A percentile compares a stretch with the other conserved stretches of the same genome.
These are phyloP conservation scores for Crithidia expoeki DNA, from an alignment of 208 protist species.

Conservation along the genomic window DNA sequence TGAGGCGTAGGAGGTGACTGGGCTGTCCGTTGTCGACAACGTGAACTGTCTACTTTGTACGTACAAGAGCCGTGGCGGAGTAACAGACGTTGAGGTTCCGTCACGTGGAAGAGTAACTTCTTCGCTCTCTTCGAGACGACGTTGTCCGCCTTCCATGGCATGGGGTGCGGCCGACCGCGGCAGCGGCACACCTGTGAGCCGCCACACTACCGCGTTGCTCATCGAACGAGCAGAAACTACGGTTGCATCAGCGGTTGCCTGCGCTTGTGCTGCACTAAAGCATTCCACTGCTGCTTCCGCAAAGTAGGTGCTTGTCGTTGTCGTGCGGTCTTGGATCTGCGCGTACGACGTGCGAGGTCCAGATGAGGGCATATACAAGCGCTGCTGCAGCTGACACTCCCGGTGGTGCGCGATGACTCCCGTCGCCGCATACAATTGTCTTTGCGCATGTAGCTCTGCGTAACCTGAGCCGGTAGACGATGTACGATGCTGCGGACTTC, in stretches of 20 bases:
- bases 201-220: conserved; percentile 26
- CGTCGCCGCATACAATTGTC: conserved; percentile 1
- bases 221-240: neutral
- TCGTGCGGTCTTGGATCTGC: neutral
- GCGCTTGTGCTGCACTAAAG: neutral
- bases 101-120: neutral
- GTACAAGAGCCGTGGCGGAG: neutral
- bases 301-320: neutral
- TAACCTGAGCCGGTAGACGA: conserved; percentile 19
- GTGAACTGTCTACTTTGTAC: neutral
- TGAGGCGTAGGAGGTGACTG: neutral
- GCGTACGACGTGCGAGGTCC: neutral
- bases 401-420: neutral
- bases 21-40: neutral
- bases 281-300: neutral
- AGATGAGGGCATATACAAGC: neutral
- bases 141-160: neutral
- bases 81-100: neutral
- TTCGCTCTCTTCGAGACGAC: neutral
- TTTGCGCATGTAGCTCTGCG: conserved; percentile 10
- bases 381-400: neutral
- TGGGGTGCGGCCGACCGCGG: conserved; percentile 3
- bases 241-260: neutral
- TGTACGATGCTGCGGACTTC: neutral
- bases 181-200: conserved; percentile 10